Evolutionary conservation across 768 basidiomycete species (phyloP), one percentile per base, ranked within the genome.

Genomic region (Lentinus brumalis): DNA sequence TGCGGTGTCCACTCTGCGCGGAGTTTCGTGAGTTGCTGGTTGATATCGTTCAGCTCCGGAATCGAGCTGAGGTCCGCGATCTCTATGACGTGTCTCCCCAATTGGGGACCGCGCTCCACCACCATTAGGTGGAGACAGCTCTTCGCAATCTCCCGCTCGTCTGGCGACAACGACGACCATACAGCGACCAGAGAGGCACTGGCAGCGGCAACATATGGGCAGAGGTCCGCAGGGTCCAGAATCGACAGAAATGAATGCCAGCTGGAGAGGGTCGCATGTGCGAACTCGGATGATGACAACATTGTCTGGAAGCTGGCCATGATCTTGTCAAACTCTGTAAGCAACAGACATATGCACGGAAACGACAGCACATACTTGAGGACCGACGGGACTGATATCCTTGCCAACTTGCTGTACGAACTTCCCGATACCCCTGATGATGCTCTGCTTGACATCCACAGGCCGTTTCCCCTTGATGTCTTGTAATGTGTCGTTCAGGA

Each of bases 281-380:
- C 84, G 7, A 99, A 79, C 61, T 89, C 89, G 0, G 83, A 82
- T 11, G 92, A 80, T 38, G 78, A 74, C n/a, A 97, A 81, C 76
- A 89, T 91, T 6, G 91, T 94, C 75, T 98, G 96, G 41, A 99
- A 83, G 16, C 91, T 94, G 0, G 96, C 94, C 91, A 98, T 94
- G 66, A 98, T 88, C 96, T 99, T 66, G 29, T 60, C 9, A 14
- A 41, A 35, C 57, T 46, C 45, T 39, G 14, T 14, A 40, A 18
- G 32, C 3, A 35, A 46, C 42, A 5, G 4, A 9, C 16, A n/a
- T n/a, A 21, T 10, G 5, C 3, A 21, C 51, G 26, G 26, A 41
- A 18, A 14, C 9, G 57, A 26, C 21, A 26, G 21, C 21, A 26
- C 57, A 18, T 66, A 94, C 96, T 86, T 98, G 96, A 18, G 94